A percentile compares a stretch with the other conserved stretches of the same genome.
These are phyloP conservation scores for Diddensiella santjacobensis DNA, from an alignment of 805 yeast genomes.

Conservation along the genomic window DNA sequence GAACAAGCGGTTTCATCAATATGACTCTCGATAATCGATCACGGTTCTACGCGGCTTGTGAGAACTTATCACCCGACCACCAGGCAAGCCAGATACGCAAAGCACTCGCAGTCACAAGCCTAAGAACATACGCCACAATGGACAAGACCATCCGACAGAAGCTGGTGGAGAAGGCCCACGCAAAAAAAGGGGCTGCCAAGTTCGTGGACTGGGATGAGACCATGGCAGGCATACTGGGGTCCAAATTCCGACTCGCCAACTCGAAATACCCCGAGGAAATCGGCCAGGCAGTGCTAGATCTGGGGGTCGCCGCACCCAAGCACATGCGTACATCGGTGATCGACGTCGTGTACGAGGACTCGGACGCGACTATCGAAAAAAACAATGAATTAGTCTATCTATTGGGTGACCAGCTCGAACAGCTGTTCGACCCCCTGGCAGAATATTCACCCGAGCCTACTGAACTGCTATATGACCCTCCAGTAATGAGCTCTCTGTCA, in stretches of 20 bases:
- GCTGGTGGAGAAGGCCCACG: conserved; percentile 7
- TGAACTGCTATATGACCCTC: conserved; percentile 65
- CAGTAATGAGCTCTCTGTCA: conserved; percentile 32
- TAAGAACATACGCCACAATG: conserved; percentile 63
- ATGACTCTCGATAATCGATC: conserved; percentile 58
- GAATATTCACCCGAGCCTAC: conserved; percentile 92
- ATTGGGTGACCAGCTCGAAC: conserved; percentile 83
- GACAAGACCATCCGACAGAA: conserved; percentile 33
- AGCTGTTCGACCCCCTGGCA: conserved; percentile 79
- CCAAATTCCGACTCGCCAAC: conserved; percentile 53
- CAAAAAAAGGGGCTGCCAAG: conserved; percentile 1
- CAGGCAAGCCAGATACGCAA: conserved; percentile 59
- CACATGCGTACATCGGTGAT: conserved; percentile 50
- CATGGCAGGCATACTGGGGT: conserved; percentile 76
- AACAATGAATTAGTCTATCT: conserved; percentile 74
- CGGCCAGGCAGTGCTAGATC: conserved; percentile 52
- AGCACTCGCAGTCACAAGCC: conserved; percentile 69
- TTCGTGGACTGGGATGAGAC: conserved; percentile 69
- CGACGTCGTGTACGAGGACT: conserved; percentile 70
- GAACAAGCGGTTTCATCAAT: conserved; percentile 55
- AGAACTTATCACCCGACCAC: conserved; percentile 52
- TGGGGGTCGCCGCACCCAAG: conserved; percentile 55
- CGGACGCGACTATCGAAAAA: conserved; percentile 48
- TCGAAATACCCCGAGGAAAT: conserved; percentile 51
- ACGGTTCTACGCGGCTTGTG: conserved; percentile 73